Conservation (phyloP, 768 basidiomycete species). For the Lactifluus pinguis region DNA sequence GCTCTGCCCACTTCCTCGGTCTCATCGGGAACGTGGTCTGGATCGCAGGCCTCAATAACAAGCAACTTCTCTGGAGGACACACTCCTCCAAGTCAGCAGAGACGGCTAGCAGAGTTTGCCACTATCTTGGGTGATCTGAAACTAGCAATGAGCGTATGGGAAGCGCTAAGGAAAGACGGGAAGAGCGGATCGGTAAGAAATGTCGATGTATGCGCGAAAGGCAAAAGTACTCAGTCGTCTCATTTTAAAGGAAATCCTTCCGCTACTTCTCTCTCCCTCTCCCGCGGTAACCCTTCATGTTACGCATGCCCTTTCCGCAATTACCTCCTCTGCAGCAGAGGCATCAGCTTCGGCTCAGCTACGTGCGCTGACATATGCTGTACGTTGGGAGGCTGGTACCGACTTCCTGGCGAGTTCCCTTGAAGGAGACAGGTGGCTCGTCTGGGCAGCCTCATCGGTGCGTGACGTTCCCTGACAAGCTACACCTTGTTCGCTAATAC, state of each 20-base stretch:
- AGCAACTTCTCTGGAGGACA: conserved; percentile 20
- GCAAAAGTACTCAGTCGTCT: conserved; percentile 1
- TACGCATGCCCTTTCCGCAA: conserved; percentile 44
- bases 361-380: conserved; percentile 56
- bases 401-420: conserved; percentile 52
- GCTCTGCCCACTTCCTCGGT: conserved; percentile 31
- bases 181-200: conserved; percentile 75
- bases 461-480: conserved; percentile 24
- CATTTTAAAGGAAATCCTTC: conserved; percentile 63
- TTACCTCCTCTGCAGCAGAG: conserved; percentile 39
- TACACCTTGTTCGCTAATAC: background rate
- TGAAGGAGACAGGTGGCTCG: conserved; percentile 79
- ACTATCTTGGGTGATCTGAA: conserved; percentile 88
- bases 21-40: conserved; percentile 23
- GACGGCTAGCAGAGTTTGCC: conserved; percentile 92
- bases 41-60: conserved; percentile 27
- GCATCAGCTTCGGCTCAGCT: conserved; percentile 55
- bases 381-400: conserved; percentile 60
- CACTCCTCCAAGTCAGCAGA: conserved; percentile 50
- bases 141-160: conserved; percentile 77
- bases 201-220: background rate
- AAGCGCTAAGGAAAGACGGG: conserved; percentile 74
- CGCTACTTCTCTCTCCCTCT: conserved; percentile 60
- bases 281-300: conserved; percentile 52
- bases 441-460: conserved; percentile 79